Evolutionary conservation across 371 early-diverging fungal genomes (phyloP), one percentile per base, ranked within the genome.

Genomic region (Caulochytrium protostelioides): DNA sequence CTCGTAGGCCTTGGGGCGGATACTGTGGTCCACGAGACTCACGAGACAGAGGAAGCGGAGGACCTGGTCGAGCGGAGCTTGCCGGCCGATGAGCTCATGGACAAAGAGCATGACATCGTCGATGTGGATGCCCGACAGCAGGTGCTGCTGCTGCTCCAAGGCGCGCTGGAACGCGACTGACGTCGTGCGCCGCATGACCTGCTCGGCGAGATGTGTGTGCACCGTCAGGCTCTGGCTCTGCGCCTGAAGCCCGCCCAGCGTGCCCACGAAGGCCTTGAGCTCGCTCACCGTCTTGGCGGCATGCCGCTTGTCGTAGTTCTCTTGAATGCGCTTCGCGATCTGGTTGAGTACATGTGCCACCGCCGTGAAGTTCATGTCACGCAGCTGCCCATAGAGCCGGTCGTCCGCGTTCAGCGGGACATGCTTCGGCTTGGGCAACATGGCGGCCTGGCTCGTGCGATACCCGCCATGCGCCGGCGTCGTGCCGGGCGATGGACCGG

Each of bases 331-430:
- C 37, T 71, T 69, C 0, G 91, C 85, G 35, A 82, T 65, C 39
- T 73, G 72, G 49, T 76, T 81, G 32, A 92, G 51, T 38, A 74
- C 54, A 8, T 69, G 63, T 17, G 79, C 82, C 1, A 89, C 86
- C 4, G 77, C 77, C 0, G 83, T 72, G 58, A 92, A 87, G 43
- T 85, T 83, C 43, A 78, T 65, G 50, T 83, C 81, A 16, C 90
- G 65, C 1, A 90, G 47, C 28, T 82, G 73, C n/a, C 53, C 42
- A 56, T 67, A 85, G 14, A 90, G 52, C 14, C 57, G 60, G 42
- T 92, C 91, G 13, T 62, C 54, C 7, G 66, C 66, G 50, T 80
- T 86, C 32, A 90, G 54, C 7, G 72, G 64, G 12, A 82, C 62
- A 40, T 82, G 79, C 43, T 76, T 76, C 45, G 77, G 65, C 41